Evolutionary conservation across 768 basidiomycete species (phyloP).

Genomic region (Austroboletus festivus): DNA sequence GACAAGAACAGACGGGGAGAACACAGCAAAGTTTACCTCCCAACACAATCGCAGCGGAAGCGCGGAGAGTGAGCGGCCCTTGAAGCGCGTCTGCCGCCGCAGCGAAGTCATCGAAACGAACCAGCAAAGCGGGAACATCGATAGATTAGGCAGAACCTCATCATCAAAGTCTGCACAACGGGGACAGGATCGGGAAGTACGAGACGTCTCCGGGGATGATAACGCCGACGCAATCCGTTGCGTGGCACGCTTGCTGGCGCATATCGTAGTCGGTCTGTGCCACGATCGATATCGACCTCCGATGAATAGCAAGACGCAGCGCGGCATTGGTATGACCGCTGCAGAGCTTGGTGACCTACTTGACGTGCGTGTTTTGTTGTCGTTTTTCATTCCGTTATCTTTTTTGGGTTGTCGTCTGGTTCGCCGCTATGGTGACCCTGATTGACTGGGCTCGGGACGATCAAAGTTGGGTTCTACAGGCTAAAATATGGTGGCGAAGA

Average conservation of each 20-base stretch:
- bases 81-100: slow-evolving; percentile 26
- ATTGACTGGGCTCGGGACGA: slow-evolving; percentile 6
- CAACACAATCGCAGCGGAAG: slow-evolving; percentile 16
- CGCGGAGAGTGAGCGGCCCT: slow-evolving; percentile 26
- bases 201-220: slow-evolving; percentile 2
- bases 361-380: slow-evolving; percentile 27
- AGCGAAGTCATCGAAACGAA: slow-evolving; percentile 14
- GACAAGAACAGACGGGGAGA: slow-evolving; percentile 1
- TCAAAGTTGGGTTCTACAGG: slow-evolving; percentile 4
- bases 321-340: slow-evolving; percentile 24
- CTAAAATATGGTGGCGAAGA: slow-evolving; percentile 19
- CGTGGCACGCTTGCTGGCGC: slow-evolving; percentile 22
- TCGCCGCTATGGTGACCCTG: slow-evolving; percentile 18
- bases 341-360: slow-evolving; percentile 30
- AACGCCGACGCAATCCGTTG: slow-evolving; percentile 4
- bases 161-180: slow-evolving; percentile 6
- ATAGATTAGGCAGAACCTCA: slow-evolving; percentile 13
- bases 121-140: slow-evolving; percentile 1
- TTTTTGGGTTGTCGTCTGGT: background rate
- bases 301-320: slow-evolving; percentile 1
- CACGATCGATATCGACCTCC: slow-evolving; percentile 15
- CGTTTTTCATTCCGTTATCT: background rate
- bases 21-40: background rate
- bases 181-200: slow-evolving; percentile 1
- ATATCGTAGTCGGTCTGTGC: slow-evolving; percentile 24